Conservation (phyloP, 371 early-diverging fungal species). For the Lichtheimia ornata region DNA sequence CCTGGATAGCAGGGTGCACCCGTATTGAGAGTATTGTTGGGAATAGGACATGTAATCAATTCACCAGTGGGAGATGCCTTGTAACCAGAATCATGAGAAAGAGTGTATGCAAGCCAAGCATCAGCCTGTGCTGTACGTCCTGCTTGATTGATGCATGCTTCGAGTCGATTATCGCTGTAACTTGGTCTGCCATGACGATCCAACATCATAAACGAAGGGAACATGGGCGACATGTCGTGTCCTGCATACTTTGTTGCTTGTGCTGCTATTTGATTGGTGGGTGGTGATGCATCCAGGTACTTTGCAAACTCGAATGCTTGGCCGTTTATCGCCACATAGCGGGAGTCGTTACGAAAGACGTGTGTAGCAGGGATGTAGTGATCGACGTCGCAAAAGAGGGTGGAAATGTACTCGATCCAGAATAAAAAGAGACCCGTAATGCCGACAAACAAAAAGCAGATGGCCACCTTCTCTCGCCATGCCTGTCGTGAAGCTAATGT, state of each 20-base stretch:
- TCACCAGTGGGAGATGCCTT: conserved; percentile 13
- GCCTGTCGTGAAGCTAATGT: conserved; percentile 37
- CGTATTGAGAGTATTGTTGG: conserved; percentile 26
- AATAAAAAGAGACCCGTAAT: conserved; percentile 34
- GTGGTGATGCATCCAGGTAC: conserved; percentile 10
- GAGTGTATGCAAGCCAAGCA: conserved; percentile 32
- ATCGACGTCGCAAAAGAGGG: conserved; percentile 43
- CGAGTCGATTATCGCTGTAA: conserved; percentile 25
- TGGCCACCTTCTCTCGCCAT: conserved; percentile 51
- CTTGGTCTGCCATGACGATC: conserved; percentile 18
- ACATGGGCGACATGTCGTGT: conserved; percentile 45
- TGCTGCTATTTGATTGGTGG: conserved; percentile 15
- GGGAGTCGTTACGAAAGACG: conserved; percentile 34
- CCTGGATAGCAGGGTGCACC: conserved; percentile 45
- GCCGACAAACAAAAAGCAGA: conserved; percentile 28
- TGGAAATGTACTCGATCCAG: conserved; percentile 45
- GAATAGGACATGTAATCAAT: conserved; percentile 35
- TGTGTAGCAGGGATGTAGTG: conserved; percentile 21
- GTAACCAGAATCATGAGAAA: conserved; percentile 38
- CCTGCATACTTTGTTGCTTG: conserved; percentile 38
- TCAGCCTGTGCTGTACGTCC: conserved; percentile 26
- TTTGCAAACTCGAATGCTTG: conserved; percentile 37
- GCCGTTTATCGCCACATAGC: conserved; percentile 37
- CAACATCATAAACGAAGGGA: conserved; percentile 41
- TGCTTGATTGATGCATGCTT: conserved; percentile 28